Percentiles rank a stretch among this genome's conserved stretches.
Evolutionary conservation across 1,284 basidiomycete species (phyloP).

Genomic region (Fomes fomentarius): DNA sequence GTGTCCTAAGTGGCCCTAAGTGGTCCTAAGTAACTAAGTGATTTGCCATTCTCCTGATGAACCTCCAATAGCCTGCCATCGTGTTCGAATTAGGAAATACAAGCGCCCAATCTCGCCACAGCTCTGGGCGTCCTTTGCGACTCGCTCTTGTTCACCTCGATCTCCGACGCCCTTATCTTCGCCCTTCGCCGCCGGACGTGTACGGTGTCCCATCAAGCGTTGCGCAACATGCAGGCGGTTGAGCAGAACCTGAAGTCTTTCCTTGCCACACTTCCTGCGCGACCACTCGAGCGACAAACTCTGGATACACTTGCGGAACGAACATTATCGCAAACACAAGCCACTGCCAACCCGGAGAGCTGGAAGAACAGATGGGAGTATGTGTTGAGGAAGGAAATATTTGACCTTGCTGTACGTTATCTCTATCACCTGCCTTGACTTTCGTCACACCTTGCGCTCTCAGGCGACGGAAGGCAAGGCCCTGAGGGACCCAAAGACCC

Average conservation of each 20-base stretch:
- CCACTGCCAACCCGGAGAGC: slow-evolving; percentile 53
- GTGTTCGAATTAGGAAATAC: no score
- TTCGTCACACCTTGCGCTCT: not conserved
- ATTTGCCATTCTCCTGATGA: no score
- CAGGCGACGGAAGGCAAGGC: slow-evolving; percentile 68
- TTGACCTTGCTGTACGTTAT: slow-evolving; percentile 64
- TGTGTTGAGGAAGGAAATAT: slow-evolving; percentile 67
- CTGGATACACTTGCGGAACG: slow-evolving; percentile 54
- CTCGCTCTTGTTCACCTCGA: no score
- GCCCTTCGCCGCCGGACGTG: no score
- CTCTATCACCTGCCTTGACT: not conserved
- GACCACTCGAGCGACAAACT: slow-evolving; percentile 46
- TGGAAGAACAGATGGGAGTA: slow-evolving; percentile 74
- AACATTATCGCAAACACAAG: slow-evolving; percentile 44
- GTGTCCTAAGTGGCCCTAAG: no score
- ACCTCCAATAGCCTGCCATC: no score
- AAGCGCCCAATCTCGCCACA: no score
- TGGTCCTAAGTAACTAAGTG: no score
- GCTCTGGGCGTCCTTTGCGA: no score
- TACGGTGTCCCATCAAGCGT: no score
- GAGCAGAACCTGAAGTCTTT: slow-evolving; percentile 37
- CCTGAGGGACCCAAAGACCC: slow-evolving; percentile 45
- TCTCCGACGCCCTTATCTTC: no score
- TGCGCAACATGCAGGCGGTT: slow-evolving; percentile 28
- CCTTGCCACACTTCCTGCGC: slow-evolving; percentile 53